These are phyloP conservation scores for Dictyostelium capitatum DNA, from an alignment of 78 protist genomes.

Conservation along the genomic window DNA sequence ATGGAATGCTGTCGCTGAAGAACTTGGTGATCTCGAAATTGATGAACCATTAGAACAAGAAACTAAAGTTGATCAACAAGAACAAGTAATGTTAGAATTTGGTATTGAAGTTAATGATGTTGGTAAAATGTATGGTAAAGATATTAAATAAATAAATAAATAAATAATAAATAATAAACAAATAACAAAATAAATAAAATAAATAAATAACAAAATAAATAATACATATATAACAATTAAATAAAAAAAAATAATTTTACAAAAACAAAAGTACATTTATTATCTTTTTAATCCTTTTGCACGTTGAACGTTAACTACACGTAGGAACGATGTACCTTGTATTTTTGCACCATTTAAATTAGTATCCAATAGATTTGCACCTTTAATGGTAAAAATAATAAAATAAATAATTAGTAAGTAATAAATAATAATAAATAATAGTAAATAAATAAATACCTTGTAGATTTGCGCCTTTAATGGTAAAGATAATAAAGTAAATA, in stretches of 20 bases:
- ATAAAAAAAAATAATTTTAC: slow-evolving; percentile 1
- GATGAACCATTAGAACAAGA: not conserved
- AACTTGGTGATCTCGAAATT: not conserved
- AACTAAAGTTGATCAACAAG: not conserved
- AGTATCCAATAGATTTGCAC: slow-evolving; percentile 69
- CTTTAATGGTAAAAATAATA: too few relatives aligned
- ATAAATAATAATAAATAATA: too few relatives aligned
- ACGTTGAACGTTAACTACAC: slow-evolving; percentile 59
- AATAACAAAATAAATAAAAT: not conserved
- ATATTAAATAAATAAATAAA: not conserved
- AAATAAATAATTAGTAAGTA: too few relatives aligned
- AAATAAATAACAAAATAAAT: not conserved
- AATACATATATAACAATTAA: not conserved
- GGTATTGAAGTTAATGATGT: slow-evolving; percentile 42
- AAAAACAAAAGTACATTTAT: not conserved
- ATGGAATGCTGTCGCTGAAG: slow-evolving; percentile 12
- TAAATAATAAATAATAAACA: not conserved
- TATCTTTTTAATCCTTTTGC: slow-evolving; percentile 73
- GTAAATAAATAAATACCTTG: too few relatives aligned
- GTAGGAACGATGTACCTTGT: slow-evolving; percentile 68
- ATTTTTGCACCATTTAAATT: slow-evolving; percentile 55
- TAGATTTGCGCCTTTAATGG: slow-evolving; percentile 62
- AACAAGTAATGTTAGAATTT: slow-evolving; percentile 30
- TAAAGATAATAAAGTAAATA: too few relatives aligned
- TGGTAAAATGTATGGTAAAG: slow-evolving; percentile 6